Conservation (phyloP, 257 asterid species). For the Solanum gracilifrons region DNA sequence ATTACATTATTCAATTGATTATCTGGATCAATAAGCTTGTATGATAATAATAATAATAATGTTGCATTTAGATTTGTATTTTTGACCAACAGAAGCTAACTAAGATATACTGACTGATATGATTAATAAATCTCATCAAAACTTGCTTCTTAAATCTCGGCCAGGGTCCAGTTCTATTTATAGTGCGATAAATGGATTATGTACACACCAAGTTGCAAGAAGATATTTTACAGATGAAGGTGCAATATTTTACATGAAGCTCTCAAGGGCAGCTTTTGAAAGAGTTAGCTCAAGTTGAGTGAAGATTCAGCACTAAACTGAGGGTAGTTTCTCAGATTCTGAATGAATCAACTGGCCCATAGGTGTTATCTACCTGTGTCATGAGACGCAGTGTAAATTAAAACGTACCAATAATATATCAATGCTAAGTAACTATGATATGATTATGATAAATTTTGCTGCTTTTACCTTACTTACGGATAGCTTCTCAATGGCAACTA, state of each 20-base stretch:
- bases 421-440: not conserved
- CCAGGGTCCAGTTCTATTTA: not conserved
- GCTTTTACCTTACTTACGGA: not conserved
- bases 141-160: not conserved
- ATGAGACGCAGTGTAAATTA: not conserved
- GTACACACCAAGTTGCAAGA: not conserved
- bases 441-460: not conserved
- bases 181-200: not conserved
- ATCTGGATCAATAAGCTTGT: not conserved
- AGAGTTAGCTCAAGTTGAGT: not conserved
- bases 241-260: not conserved
- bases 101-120: not conserved
- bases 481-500: too few species aligned
- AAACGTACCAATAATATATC: not conserved
- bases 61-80: not conserved
- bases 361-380: not conserved
- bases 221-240: not conserved
- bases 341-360: not conserved
- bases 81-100: not conserved
- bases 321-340: not conserved
- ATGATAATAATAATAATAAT: not conserved
- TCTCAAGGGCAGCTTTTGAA: not conserved
- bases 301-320: not conserved
- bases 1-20: not conserved
- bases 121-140: not conserved